These are phyloP conservation scores for Trichosporon asahii DNA, from an alignment of 1,284 basidiomycete species.

Conservation along the genomic window DNA sequence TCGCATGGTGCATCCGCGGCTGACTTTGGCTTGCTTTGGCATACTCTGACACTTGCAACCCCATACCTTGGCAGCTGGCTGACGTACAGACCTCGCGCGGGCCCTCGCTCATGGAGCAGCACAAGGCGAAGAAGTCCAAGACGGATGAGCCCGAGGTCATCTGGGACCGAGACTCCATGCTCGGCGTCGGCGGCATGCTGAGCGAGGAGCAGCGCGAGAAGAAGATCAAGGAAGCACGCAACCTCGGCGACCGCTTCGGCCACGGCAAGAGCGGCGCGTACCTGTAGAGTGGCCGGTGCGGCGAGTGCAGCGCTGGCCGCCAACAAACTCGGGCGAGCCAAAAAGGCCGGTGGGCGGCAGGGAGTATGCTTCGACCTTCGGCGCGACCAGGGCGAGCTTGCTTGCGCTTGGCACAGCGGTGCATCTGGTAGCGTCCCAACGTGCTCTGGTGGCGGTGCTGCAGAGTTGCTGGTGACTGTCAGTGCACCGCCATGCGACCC, in stretches of 20 bases:
- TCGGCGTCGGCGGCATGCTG: constrained; percentile 80
- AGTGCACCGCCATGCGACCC: not conserved
- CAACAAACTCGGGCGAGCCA: too few species aligned
- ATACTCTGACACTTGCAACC: not conserved
- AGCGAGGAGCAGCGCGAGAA: constrained; percentile 72
- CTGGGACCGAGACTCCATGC: constrained; percentile 85
- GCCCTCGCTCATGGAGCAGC: constrained; percentile 66
- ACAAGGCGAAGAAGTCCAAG: constrained; percentile 53
- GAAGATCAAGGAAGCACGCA: constrained; percentile 72
- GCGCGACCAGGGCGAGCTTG: not conserved
- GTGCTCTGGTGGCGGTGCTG: not conserved
- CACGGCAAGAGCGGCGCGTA: constrained; percentile 52
- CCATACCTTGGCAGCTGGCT: not conserved
- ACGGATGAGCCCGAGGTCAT: constrained; percentile 59
- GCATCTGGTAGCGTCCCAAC: not conserved
- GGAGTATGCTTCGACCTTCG: not conserved
- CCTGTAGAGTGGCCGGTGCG: not conserved
- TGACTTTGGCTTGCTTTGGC: not conserved
- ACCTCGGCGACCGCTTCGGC: constrained; percentile 76
- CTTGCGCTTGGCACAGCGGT: not conserved
- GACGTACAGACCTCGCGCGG: constrained; percentile 62
- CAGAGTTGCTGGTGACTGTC: not conserved
- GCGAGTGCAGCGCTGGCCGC: too few species aligned
- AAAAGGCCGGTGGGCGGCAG: too few species aligned
- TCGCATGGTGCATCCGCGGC: not conserved